Evolutionary conservation across 2,329 filamentous ascomycete species (phyloP), one percentile per base, ranked within the genome.

Genomic region (Hypomyces perniciosus): DNA sequence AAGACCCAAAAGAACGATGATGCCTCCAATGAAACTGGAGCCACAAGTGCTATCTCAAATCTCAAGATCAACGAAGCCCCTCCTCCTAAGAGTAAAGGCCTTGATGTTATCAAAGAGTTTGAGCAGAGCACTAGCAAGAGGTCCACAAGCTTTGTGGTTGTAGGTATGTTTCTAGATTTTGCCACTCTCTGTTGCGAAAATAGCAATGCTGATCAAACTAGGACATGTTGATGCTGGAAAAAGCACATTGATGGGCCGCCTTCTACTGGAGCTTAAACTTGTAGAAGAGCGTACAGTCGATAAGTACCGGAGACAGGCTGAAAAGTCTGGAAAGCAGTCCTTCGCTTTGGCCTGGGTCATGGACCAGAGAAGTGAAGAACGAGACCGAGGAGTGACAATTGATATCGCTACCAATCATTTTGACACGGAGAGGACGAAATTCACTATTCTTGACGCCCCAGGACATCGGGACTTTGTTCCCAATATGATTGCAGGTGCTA

Each of bases 141-240:
- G 59, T 85, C 83, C 48, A 86, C 88, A 39, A 96, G 90, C 65
- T 95, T 96, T 69, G 90, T 96, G 6, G 91, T 96, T 33, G 90
- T 96, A 59, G 90, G 88, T 91, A 73, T 60, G 83, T 61, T 10
- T 41, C 8, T 12, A 4, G 12, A 28, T 9, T 28, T 46, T n/a
- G 12, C 10, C 26, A 30, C 7, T n/a, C 5, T 37, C 5, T 4
- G 13, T 45, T 20, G 20, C 20, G 7, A 30, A 12, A n/a, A n/a
- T 28, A 8, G n/a, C 31, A 12, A 20, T 13, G 7, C n/a, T 48
- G 65, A 51, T 57, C 55, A 4, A 50, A 10, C 8, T 65, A 90
- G 90, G 93, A 10, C 93, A 99, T 66, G 93, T 99, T 50, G 93
- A 99, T 67, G 92, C 95, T 47, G 93, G 93, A 47, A 99, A 99